These are phyloP conservation scores for Hortiboletus flavorubellus DNA, from an alignment of 768 basidiomycete species.

Conservation along the genomic window DNA sequence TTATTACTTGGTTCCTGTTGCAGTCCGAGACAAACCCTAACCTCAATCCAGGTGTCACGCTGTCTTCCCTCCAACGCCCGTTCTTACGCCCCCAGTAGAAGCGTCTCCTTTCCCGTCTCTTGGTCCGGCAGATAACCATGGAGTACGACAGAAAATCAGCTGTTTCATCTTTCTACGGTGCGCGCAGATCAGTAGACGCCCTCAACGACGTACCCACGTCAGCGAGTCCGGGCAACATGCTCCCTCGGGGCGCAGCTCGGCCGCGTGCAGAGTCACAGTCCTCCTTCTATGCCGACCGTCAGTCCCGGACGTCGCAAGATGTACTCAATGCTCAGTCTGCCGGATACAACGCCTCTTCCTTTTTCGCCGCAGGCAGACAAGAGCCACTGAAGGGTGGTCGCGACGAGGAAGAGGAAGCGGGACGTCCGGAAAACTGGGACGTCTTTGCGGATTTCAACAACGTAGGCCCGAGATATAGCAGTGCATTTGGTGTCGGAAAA, in stretches of 20 bases:
- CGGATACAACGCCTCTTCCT: constrained; percentile 72
- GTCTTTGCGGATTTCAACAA: constrained; percentile 92
- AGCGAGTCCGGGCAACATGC: constrained; percentile 12
- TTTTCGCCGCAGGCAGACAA: constrained; percentile 62
- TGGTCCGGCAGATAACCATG: constrained; percentile 38
- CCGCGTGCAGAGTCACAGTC: constrained; percentile 67
- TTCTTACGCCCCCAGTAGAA: neutral
- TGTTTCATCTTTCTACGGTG: constrained; percentile 76
- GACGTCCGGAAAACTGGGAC: constrained; percentile 58
- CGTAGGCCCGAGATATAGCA: constrained; percentile 71
- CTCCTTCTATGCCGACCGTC: constrained; percentile 53
- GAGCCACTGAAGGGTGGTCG: constrained; percentile 78
- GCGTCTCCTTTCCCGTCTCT: neutral
- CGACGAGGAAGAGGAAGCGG: constrained; percentile 60
- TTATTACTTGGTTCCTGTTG: neutral
- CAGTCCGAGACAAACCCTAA: constrained; percentile 23
- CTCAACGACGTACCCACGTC: constrained; percentile 47
- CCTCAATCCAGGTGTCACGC: constrained; percentile 9
- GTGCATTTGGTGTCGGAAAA: constrained; percentile 47
- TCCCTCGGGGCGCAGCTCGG: constrained; percentile 35
- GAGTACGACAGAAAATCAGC: constrained; percentile 76
- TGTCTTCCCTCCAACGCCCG: constrained; percentile 11
- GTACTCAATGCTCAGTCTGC: constrained; percentile 49
- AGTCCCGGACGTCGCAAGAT: constrained; percentile 45
- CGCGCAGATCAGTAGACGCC: constrained; percentile 58